Base-by-base conservation (phyloP, 495 filamentous ascomycete species). In the Penicillium egyptiacum region DNA sequence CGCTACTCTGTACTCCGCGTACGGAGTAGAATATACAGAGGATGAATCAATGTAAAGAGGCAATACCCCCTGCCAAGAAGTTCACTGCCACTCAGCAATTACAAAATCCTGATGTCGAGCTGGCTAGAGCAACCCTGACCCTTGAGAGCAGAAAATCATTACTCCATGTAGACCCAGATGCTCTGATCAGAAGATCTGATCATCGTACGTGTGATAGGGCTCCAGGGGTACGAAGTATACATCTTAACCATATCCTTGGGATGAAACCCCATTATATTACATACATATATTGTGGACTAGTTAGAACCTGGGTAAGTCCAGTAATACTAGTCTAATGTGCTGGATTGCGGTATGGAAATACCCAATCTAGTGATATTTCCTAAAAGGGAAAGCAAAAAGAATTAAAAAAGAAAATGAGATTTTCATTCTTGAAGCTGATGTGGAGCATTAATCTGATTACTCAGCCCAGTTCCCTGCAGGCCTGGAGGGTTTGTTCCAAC, bases 361-460 rank as follows among this genome's bases (percentile, higher is more conserved):
- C 30, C 16, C n/a, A 33, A 31, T 49, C 11, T 22, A 10, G 42
- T 5, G 14, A 23, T 44, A 44, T 25, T 44, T n/a, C 19, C 19
- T 23, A 23, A 25, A 22, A 1, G 26, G 20, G 11, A 17, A 6
- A 50, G 17, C 5, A 42, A 42, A 17, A 22, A 2, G 14, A 16
- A 10, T 10, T n/a, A 31, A 16, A 14, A 31, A 1, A 19, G 23
- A 35, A 35, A 53, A 31, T 11, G 16, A 39, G 22, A 26, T 39
- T 54, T 45, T 54, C n/a, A 19, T 54, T 55, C 53, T 55, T 31
- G 53, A 55, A 54, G 52, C 52, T 35, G 22, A 25, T 26, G 53
- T 55, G 53, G 53, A 39, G 42, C 42, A 22, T 4, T 9, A 5
- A 16, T 1, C 26, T 3, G 31, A 39, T 55, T 55, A 55, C 53